These are phyloP conservation scores for Nemania bipapillata DNA, from an alignment of 2,329 filamentous ascomycete species.

Conservation along the genomic window DNA sequence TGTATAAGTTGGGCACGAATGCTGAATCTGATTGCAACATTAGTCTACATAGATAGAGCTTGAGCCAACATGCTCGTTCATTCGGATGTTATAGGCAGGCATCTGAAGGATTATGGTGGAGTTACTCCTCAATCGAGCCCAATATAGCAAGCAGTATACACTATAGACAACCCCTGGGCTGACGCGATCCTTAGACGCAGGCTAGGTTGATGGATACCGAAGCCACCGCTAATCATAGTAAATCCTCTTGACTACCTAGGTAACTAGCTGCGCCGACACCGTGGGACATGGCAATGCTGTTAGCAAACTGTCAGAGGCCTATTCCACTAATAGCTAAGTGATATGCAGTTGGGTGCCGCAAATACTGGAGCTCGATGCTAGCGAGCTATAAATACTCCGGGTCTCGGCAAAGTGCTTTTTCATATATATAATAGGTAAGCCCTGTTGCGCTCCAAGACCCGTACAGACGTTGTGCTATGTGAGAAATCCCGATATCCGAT, in stretches of 20 bases:
- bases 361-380: slow-evolving; percentile 22
- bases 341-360: slow-evolving; percentile 8
- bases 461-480: not conserved
- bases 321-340: slow-evolving; percentile 22
- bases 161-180: slow-evolving; percentile 10
- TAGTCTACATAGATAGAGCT: not conserved
- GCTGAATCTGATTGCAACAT: not conserved
- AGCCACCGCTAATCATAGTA: slow-evolving; percentile 2
- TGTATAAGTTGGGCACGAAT: slow-evolving; percentile 17
- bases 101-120: slow-evolving; percentile 6
- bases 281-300: slow-evolving; percentile 16
- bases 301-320: not conserved
- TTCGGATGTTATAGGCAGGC: not conserved
- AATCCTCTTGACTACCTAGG: slow-evolving; percentile 1
- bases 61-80: not conserved
- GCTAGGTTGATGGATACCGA: not conserved
- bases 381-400: slow-evolving; percentile 33
- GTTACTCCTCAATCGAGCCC: slow-evolving; percentile 7
- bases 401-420: slow-evolving; percentile 15
- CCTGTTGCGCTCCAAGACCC: not conserved
- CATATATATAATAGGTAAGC: not conserved
- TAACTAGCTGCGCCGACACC: slow-evolving; percentile 3
- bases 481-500: not conserved
- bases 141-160: too few relatives aligned
- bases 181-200: slow-evolving; percentile 20